These are phyloP conservation scores for Phytophthora syringae DNA, from an alignment of 352 stramenopile genomes.

Conservation along the genomic window DNA sequence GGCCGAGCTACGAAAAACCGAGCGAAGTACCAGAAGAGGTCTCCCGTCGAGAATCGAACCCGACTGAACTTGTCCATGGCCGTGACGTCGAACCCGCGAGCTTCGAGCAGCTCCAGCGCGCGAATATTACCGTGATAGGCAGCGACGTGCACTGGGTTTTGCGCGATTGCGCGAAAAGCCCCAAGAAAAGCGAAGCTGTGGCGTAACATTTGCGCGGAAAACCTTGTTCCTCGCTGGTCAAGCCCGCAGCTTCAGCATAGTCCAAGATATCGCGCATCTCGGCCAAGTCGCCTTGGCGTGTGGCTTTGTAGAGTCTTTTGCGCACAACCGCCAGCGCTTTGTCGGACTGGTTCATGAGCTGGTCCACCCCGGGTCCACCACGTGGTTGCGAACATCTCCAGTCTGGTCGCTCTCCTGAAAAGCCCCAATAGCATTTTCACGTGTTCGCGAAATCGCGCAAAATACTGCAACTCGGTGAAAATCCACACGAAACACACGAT, in stretches of 20 bases:
- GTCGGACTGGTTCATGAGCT: slow-evolving; percentile 64
- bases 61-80: slow-evolving; percentile 81
- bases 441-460: slow-evolving; percentile 82
- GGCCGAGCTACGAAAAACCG: slow-evolving; percentile 71
- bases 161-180: slow-evolving; percentile 64
- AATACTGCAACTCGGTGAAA: slow-evolving; percentile 71
- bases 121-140: slow-evolving; percentile 77
- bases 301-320: slow-evolving; percentile 78
- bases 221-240: slow-evolving; percentile 42
- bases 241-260: slow-evolving; percentile 50
- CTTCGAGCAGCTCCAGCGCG: slow-evolving; percentile 63
- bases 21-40: slow-evolving; percentile 86
- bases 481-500: slow-evolving; percentile 67
- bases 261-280: slow-evolving; percentile 71
- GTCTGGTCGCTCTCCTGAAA: slow-evolving; percentile 86
- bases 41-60: slow-evolving; percentile 80
- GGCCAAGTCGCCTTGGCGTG: slow-evolving; percentile 64
- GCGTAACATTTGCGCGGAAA: slow-evolving; percentile 70
- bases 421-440: slow-evolving; percentile 86
- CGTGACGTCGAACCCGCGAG: slow-evolving; percentile 64
- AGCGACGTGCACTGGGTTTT: slow-evolving; percentile 84
- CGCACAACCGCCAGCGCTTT: slow-evolving; percentile 61
- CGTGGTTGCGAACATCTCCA: slow-evolving; percentile 69
- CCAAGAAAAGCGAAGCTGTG: slow-evolving; percentile 53
- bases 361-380: slow-evolving; percentile 60